Base-by-base conservation (phyloP, 176 grass and related monocot species). In the Juncus inflexus region DNA sequence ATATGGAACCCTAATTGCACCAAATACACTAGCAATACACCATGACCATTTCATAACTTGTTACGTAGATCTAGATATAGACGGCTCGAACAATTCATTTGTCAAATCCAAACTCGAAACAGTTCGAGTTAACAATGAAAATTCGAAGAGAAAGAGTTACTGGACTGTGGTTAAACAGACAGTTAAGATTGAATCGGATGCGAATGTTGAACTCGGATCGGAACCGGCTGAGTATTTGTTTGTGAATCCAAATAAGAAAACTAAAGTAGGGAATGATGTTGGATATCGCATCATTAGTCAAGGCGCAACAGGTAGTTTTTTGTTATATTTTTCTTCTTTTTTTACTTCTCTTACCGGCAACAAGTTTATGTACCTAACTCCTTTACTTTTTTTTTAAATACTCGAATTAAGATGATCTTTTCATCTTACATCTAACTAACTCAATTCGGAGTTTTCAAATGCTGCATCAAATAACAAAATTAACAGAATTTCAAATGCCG, bases 31-130 rank as follows among this genome's bases (percentile, higher is more conserved):
- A n/a, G 87, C 79, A 64, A 50, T 96, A 63, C 87, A 96, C 69
- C 87, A 96, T 77, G 91, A 96, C 73, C 91, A 87, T 66, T 87
- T 87, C 58, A n/a, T 90, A 1, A 90, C 87, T 2, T 96, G 73
- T 74, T 76, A 87, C 62, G 62, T 96, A 1, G 81, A 96, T 79
- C 73, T 90, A 35, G 87, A 96, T 79, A 73, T 90, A 12, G 91
- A 96, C 49, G 91, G 87, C 15, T 76, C 76, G 15, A 64, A 83
- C 57, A 96, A 96, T 61, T 90, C 87, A 6, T 96, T 96, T 69
- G 71, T 87, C 15, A 90, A 83, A 75, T 83, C 64, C 7, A 57
- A 3, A 36, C 84, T 86, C 6, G 75, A 82, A 64, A 60, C 73
- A 0, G 71, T 71, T 3, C 3, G 42, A 0, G 14, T 73, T 5